These are phyloP conservation scores for Cercophora newfieldiana DNA, from an alignment of 495 filamentous ascomycete genomes.

Conservation along the genomic window DNA sequence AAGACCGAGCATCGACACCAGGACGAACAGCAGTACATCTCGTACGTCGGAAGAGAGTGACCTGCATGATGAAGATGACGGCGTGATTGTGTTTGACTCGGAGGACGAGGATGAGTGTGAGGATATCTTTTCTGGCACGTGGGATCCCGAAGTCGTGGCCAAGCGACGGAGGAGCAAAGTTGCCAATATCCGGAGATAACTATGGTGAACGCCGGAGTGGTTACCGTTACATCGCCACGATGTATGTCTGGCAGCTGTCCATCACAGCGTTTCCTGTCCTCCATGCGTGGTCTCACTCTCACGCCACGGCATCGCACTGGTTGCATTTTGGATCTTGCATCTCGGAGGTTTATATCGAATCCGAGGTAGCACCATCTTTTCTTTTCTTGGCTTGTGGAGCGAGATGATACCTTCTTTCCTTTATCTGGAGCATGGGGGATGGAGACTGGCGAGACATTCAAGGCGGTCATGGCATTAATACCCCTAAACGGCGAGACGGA, in stretches of 20 bases:
- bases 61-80: constrained; percentile 20
- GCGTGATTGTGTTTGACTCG: constrained; percentile 74
- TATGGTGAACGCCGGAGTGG: not conserved
- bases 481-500: not conserved
- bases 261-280: not conserved
- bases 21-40: not conserved
- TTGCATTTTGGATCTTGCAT: not conserved
- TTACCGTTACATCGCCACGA: not conserved
- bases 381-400: not conserved
- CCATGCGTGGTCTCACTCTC: not conserved
- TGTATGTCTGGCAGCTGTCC: not conserved
- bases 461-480: not conserved
- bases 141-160: constrained; percentile 69
- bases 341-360: not conserved
- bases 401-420: not conserved
- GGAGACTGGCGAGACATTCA: not conserved
- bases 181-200: constrained; percentile 20
- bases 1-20: constrained; percentile 16
- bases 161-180: constrained; percentile 62
- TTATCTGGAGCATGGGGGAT: not conserved
- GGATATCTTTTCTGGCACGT: constrained; percentile 84
- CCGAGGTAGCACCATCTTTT: not conserved
- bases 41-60: not conserved
- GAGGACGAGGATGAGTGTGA: constrained; percentile 95
- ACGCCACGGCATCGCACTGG: not conserved